Conservation (phyloP, 2,329 filamentous ascomycete genomes). For the Ceratocystis albifundus region DNA sequence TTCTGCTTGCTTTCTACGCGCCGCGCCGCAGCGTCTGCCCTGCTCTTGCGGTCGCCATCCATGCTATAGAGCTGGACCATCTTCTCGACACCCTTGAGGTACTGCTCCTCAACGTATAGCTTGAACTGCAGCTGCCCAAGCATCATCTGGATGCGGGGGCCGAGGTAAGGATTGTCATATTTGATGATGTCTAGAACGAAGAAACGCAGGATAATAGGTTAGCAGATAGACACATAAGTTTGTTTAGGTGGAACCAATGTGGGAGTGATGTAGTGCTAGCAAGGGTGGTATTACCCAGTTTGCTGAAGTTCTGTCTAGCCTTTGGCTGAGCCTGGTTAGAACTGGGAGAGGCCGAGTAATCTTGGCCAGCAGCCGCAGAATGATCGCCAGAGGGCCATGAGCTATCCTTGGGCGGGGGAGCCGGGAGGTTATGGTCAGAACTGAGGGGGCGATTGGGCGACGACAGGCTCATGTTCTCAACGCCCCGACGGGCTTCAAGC, state of each 20-base stretch:
- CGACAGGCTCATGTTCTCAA: slow-evolving; percentile 56
- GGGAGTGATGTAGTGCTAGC: not conserved
- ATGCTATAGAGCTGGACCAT: slow-evolving; percentile 97
- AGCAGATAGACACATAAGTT: not conserved
- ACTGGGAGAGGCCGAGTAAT: slow-evolving; percentile 47
- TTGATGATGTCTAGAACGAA: slow-evolving; percentile 73
- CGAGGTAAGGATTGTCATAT: slow-evolving; percentile 90
- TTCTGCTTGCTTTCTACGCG: slow-evolving; percentile 95
- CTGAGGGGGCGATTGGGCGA: slow-evolving; percentile 37
- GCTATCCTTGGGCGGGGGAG: slow-evolving; percentile 64
- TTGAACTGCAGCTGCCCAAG: slow-evolving; percentile 98
- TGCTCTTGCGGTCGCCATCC: slow-evolving; percentile 93
- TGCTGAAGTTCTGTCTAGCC: slow-evolving; percentile 80
- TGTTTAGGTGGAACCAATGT: too few relatives aligned
- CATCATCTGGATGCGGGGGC: slow-evolving; percentile 97
- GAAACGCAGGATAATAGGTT: not conserved
- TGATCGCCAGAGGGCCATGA: slow-evolving; percentile 73
- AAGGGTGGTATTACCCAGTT: slow-evolving; percentile 61
- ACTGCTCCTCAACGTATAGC: slow-evolving; percentile 95
- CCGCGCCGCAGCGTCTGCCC: slow-evolving; percentile 78
- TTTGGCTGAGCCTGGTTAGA: slow-evolving; percentile 49
- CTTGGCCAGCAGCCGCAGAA: slow-evolving; percentile 37
- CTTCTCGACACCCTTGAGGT: slow-evolving; percentile 97
- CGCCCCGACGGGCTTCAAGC: slow-evolving; percentile 66
- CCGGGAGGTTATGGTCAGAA: slow-evolving; percentile 42